Evolutionary conservation across 306 rosid species (phyloP).

Genomic region (Erythrophleum fordii): DNA sequence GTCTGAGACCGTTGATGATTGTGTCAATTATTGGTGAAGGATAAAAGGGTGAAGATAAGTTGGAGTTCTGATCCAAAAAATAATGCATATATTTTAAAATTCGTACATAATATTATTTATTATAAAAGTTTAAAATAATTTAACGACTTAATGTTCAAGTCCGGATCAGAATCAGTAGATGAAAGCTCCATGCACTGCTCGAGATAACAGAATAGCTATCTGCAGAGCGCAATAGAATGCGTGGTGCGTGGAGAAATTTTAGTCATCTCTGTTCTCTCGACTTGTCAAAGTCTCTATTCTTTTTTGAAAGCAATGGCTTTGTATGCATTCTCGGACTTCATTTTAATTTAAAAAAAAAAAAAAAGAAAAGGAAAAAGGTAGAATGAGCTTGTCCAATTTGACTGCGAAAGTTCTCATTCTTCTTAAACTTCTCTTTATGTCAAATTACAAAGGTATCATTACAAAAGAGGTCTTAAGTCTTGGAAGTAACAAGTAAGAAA

Average conservation of each 20-base stretch:
- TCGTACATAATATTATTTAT: too few relatives aligned
- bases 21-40: neutral
- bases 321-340: neutral
- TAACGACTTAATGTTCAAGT: too few relatives aligned
- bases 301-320: conserved; percentile 38
- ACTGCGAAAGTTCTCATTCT: too few relatives aligned
- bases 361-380: too few relatives aligned
- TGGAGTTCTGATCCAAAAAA: neutral
- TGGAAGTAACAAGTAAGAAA: too few relatives aligned
- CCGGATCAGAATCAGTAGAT: conserved; percentile 40
- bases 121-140: too few relatives aligned
- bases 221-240: conserved; percentile 43
- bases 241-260: conserved; percentile 31
- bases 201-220: neutral
- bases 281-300: conserved; percentile 38
- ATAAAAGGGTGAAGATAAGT: neutral
- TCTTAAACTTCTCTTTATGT: too few relatives aligned
- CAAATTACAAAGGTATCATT: too few relatives aligned
- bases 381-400: too few relatives aligned
- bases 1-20: neutral
- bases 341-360: too few relatives aligned
- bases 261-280: neutral
- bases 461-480: too few relatives aligned
- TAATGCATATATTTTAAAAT: neutral
- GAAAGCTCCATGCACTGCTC: conserved; percentile 20